Conservation (phyloP, 1,139 yeast genomes). For the Suhomyces kunorum region DNA sequence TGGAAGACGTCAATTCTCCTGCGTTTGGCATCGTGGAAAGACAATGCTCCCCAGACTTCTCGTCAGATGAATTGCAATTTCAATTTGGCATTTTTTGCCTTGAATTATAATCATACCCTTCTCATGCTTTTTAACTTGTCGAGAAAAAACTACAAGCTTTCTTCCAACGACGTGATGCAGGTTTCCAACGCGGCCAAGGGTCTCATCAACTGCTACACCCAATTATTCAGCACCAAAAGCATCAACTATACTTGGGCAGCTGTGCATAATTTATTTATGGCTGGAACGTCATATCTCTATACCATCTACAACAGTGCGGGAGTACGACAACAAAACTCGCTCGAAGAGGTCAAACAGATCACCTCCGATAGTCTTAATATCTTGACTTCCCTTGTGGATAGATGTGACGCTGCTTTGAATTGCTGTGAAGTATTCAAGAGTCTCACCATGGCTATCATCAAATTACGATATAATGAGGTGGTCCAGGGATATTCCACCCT, state of each 20-base stretch:
- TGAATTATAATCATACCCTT: conserved; percentile 77
- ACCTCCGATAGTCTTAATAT: conserved; percentile 63
- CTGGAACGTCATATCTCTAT: conserved; percentile 82
- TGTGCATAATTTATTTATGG: conserved; percentile 83
- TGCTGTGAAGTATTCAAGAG: conserved; percentile 75
- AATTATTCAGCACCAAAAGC: conserved; percentile 53
- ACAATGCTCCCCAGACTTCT: conserved; percentile 55
- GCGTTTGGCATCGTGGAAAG: conserved; percentile 63
- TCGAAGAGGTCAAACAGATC: conserved; percentile 55
- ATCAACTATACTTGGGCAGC: conserved; percentile 94
- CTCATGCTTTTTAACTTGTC: conserved; percentile 75
- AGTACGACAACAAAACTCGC: conserved; percentile 47
- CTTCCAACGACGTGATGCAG: conserved; percentile 52
- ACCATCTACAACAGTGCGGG: conserved; percentile 68
- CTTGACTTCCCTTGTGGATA: conserved; percentile 59
- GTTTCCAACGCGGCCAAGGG: conserved; percentile 68
- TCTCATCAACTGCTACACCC: conserved; percentile 62
- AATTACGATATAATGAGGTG: conserved; percentile 54
- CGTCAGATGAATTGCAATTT: conserved; percentile 74
- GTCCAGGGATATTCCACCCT: conserved; percentile 27
- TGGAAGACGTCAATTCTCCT: conserved; percentile 59
- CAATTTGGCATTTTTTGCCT: conserved; percentile 63
- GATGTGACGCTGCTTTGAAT: conserved; percentile 76
- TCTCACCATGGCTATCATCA: conserved; percentile 68
- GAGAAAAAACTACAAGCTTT: conserved; percentile 62